Percentiles rank a stretch among this genome's conserved stretches.
Conservation (phyloP, 257 asterid genomes). For the Petrea volubilis region DNA sequence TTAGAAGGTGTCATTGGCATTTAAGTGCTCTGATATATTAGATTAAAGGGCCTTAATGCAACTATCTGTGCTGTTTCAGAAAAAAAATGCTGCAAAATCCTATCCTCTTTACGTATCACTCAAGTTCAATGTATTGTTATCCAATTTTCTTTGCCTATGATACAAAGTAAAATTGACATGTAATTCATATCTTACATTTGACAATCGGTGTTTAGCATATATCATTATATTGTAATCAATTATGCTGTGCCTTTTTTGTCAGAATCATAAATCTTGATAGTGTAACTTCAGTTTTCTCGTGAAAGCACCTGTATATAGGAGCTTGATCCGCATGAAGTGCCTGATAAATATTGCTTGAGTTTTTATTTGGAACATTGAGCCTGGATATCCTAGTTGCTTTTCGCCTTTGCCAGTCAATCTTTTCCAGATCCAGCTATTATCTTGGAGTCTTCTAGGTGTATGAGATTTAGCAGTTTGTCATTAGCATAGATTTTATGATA, state of each 20-base stretch:
- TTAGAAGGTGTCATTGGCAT: neutral
- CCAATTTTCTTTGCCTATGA: too few relatives aligned
- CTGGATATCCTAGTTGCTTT: neutral
- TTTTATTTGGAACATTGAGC: neutral
- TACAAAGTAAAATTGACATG: too few relatives aligned
- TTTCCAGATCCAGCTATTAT: conserved; percentile 13
- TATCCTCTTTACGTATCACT: neutral
- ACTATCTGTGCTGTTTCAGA: neutral
- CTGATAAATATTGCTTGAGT: neutral
- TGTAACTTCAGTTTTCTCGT: neutral
- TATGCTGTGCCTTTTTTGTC: neutral
- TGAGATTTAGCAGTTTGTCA: conserved; percentile 13
- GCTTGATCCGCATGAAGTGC: neutral
- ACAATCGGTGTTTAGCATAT: too few relatives aligned
- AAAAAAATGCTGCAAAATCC: neutral
- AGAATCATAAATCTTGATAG: neutral
- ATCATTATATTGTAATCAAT: neutral
- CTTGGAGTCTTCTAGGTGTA: conserved; percentile 7
- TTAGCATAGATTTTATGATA: neutral
- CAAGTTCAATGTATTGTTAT: neutral
- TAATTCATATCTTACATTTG: neutral
- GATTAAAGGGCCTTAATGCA: neutral
- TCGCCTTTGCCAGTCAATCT: neutral
- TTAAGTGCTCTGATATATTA: neutral
- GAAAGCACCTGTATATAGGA: neutral